Conservation (phyloP, 2,329 filamentous ascomycete genomes). For the Trichoderma breve region DNA sequence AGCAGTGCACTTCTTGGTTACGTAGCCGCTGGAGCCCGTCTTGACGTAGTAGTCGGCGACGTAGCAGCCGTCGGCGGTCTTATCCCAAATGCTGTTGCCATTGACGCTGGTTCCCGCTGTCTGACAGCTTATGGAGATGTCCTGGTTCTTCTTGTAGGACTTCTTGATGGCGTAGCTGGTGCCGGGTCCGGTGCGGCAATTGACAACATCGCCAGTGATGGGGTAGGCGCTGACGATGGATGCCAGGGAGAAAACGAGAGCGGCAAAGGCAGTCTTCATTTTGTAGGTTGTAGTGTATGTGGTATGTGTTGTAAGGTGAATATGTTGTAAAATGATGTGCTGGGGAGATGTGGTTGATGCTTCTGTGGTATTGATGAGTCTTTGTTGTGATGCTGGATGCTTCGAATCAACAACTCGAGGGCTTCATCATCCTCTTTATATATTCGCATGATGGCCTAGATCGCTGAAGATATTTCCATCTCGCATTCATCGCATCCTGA, state of each 20-base stretch:
- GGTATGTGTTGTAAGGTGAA: background rate
- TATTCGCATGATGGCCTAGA: background rate
- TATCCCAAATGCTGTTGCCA: constrained; percentile 22
- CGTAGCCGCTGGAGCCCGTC: constrained; percentile 20
- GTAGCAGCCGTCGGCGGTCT: constrained; percentile 22
- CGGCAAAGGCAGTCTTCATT: background rate
- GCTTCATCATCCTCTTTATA: background rate
- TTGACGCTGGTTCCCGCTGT: constrained; percentile 19
- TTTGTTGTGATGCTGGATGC: background rate
- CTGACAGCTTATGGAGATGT: constrained; percentile 23
- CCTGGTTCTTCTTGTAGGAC: constrained; percentile 20
- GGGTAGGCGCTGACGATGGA: constrained; percentile 16
- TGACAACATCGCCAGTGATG: constrained; percentile 20
- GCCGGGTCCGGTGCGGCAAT: constrained; percentile 18
- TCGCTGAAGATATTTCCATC: background rate
- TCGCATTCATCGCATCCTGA: background rate
- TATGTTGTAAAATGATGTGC: background rate
- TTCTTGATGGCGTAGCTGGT: constrained; percentile 16
- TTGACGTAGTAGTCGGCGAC: constrained; percentile 24
- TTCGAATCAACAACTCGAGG: background rate
- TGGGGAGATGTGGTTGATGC: background rate
- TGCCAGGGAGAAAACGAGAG: background rate
- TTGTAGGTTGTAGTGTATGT: background rate
- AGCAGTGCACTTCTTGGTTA: constrained; percentile 6
- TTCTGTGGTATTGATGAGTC: background rate